Conservation (phyloP, 2,329 filamentous ascomycete genomes). For the Claviceps cyperi region DNA sequence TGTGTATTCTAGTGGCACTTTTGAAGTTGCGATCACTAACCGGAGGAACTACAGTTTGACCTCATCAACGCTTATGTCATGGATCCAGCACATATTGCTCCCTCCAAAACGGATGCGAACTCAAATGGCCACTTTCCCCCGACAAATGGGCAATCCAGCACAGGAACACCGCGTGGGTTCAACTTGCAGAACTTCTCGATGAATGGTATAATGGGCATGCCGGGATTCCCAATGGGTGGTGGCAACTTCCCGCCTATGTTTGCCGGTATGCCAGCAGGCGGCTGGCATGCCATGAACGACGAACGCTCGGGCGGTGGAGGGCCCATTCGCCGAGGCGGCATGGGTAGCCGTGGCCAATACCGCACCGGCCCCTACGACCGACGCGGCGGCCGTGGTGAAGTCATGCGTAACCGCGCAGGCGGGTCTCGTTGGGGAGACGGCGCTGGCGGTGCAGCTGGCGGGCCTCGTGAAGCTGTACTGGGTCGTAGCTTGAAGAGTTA, state of each 20-base stretch:
- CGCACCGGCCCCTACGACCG: conserved; percentile 64
- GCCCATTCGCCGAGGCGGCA: conserved; percentile 53
- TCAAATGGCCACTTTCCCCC: conserved; percentile 92
- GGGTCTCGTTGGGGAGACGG: conserved; percentile 57
- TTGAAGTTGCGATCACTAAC: conserved; percentile 5
- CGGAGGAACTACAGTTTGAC: conserved; percentile 43
- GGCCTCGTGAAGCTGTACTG: conserved; percentile 80
- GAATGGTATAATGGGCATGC: conserved; percentile 44
- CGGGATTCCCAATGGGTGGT: conserved; percentile 39
- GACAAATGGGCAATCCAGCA: conserved; percentile 56
- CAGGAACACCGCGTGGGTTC: conserved; percentile 84
- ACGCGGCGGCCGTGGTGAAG: conserved; percentile 41
- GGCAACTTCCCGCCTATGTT: conserved; percentile 41
- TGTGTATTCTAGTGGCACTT: background rate
- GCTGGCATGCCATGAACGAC: conserved; percentile 37
- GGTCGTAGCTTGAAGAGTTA: conserved; percentile 92
- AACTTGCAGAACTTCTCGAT: conserved; percentile 61
- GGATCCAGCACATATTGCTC: conserved; percentile 87
- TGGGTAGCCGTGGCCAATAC: conserved; percentile 36
- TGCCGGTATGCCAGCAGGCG: conserved; percentile 31
- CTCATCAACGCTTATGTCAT: conserved; percentile 90
- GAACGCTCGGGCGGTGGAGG: conserved; percentile 45
- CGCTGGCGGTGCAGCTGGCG: conserved; percentile 62
- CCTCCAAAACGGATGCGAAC: conserved; percentile 83
- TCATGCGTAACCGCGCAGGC: conserved; percentile 34